Conservation (phyloP, 2,329 filamentous ascomycete species). For the Paecilomyces dactylethromorphus region DNA sequence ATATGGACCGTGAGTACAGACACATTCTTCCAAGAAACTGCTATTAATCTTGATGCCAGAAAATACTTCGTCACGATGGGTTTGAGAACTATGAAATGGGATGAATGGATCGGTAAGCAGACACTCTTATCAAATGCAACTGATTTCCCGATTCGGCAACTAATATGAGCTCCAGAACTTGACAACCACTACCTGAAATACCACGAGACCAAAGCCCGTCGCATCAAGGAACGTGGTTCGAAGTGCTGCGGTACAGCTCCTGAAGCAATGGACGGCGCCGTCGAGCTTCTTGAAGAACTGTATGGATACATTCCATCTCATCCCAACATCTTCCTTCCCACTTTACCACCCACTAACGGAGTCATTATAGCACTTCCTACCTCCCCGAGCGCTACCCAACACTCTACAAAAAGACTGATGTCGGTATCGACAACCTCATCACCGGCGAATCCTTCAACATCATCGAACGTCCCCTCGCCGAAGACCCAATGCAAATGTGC, state of each 20-base stretch:
- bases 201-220: constrained; percentile 63
- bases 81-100: constrained; percentile 60
- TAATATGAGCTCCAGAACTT: constrained; percentile 48
- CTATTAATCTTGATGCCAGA: constrained; percentile 11
- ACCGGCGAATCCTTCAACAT: constrained; percentile 70
- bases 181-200: constrained; percentile 71
- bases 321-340: no score
- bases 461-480: constrained; percentile 54
- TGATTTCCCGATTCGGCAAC: not conserved
- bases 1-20: constrained; percentile 54
- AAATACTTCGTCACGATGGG: constrained; percentile 75
- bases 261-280: constrained; percentile 62
- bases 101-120: constrained; percentile 61
- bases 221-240: constrained; percentile 59
- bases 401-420: constrained; percentile 57
- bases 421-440: constrained; percentile 63
- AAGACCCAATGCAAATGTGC: constrained; percentile 72
- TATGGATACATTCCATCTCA: constrained; percentile 15
- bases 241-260: constrained; percentile 66
- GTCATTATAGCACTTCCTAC: constrained; percentile 45
- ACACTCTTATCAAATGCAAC: not conserved
- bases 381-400: constrained; percentile 68
- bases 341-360: not conserved
- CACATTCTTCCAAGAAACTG: not conserved
- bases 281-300: constrained; percentile 72